Evolutionary conservation across 2,329 filamentous ascomycete species (phyloP), one percentile per base, ranked within the genome.

Genomic region (Botrytis fabae): DNA sequence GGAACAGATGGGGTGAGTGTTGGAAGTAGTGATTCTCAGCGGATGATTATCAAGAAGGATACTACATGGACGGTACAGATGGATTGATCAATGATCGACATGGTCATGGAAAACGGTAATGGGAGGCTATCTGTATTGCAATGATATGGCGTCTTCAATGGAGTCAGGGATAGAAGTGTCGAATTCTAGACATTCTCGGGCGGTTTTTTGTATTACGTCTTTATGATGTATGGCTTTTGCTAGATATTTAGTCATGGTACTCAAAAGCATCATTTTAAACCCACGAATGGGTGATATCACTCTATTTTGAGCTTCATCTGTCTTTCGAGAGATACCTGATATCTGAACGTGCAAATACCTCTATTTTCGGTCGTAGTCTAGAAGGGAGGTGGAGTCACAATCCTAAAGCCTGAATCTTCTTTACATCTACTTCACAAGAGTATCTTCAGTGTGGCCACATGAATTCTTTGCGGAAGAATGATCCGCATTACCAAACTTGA

Each of bases 41-140:
- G 61, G 32, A 76, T 77, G 75, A 76, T 77, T 44, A 77, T 77
- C 65, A 72, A 74, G 60, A 75, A 76, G 51, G 70, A 75, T 74
- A 85, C 69, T 61, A n/a, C 59, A 51, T 75, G 75, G 75, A 63
- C 61, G n/a, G 69, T 75, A 32, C 42, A 54, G 18, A 54, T 20
- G 69, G 46, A 54, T 83, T 6, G n/a, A 68, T 40, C 64, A 42
- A 54, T 42, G 48, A 54, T 28, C 2, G 35, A 20, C 20, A 66
- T 14, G 46, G 32, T 14, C 44, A n/a, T 40, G 16, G 8, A 12
- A 40, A n/a, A n/a, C 46, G 46, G 22, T 28, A 51, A 38, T 66
- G 32, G 32, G 32, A 66, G 16, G 46, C 32, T 35, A 16, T 40
- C 25, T 40, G 22, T 54, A 40, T 54, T 54, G 46, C 16, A 18